Evolutionary conservation across 75 land plant genomes (phyloP).

Genomic region (Sequoiadendron giganteum): DNA sequence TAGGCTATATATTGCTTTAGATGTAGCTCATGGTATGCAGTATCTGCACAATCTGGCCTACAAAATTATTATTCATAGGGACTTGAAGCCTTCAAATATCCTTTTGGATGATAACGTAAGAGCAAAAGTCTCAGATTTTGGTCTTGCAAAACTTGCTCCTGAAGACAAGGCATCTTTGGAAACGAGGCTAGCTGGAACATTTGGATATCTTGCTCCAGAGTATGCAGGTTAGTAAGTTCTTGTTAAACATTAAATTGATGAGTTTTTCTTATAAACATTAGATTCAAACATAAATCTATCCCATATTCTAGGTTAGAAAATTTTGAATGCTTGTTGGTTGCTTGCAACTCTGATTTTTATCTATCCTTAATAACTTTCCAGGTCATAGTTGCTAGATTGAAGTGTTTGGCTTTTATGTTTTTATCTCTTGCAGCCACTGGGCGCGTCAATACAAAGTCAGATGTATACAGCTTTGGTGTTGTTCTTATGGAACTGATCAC

Average conservation of each 20-base stretch:
- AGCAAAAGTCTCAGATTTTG: conserved; percentile 81
- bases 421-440: conserved; percentile 64
- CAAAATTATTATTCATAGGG: conserved; percentile 72
- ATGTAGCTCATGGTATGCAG: conserved; percentile 79
- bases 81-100: conserved; percentile 80
- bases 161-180: conserved; percentile 68
- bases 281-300: not conserved
- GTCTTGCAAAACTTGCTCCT: conserved; percentile 71
- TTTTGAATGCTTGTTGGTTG: not conserved
- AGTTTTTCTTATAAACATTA: not conserved
- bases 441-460: conserved; percentile 73
- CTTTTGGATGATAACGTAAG: conserved; percentile 63
- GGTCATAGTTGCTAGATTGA: not conserved
- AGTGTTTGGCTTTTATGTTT: not conserved
- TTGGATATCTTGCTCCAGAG: conserved; percentile 91
- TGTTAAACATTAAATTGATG: not conserved
- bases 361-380: not conserved
- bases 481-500: conserved; percentile 74
- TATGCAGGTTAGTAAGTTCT: conserved; percentile 64
- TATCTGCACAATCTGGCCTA: conserved; percentile 77
- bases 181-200: conserved; percentile 78
- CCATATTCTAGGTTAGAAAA: not conserved
- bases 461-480: conserved; percentile 85
- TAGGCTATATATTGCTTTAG: conserved; percentile 61
- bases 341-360: not conserved